These are phyloP conservation scores for Mucor plumbeus DNA, from an alignment of 371 early-diverging fungal species.

Conservation along the genomic window DNA sequence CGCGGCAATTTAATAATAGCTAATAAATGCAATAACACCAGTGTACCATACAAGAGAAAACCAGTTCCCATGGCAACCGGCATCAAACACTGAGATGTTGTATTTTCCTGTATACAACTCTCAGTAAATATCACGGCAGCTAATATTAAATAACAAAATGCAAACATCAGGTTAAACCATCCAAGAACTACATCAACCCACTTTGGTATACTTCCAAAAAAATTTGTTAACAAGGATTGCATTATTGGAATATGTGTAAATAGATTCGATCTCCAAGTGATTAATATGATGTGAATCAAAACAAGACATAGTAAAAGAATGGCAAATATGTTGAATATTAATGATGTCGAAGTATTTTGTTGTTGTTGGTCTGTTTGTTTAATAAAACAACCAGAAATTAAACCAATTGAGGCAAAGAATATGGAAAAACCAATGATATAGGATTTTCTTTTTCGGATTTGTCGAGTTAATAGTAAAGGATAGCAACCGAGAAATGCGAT, in stretches of 20 bases:
- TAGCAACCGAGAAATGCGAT: conserved; percentile 47
- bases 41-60: conserved; percentile 44
- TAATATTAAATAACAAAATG: conserved; percentile 33
- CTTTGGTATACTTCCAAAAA: conserved; percentile 18
- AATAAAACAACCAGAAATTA: conserved; percentile 36
- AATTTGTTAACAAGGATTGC: conserved; percentile 6
- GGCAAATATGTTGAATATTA: conserved; percentile 9
- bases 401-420: conserved; percentile 36
- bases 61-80: conserved; percentile 50
- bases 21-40: conserved; percentile 41
- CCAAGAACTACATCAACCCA: conserved; percentile 39
- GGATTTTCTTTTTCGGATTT: conserved; percentile 38
- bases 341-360: conserved; percentile 16
- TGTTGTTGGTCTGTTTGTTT: conserved; percentile 11
- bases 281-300: conserved; percentile 12
- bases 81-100: conserved; percentile 32
- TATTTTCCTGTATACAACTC: conserved; percentile 21
- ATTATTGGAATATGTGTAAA: conserved; percentile 2
- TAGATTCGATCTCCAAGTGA: conserved; percentile 6
- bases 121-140: conserved; percentile 38
- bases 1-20: conserved; percentile 42
- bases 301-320: conserved; percentile 24
- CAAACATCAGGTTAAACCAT: conserved; percentile 33
- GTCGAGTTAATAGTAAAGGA: conserved; percentile 44
- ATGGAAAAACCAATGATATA: conserved; percentile 29